phyloP scores from a whole-genome alignment of 192 early-diverging fungal species.

The Haplosporangium gracile region DNA sequence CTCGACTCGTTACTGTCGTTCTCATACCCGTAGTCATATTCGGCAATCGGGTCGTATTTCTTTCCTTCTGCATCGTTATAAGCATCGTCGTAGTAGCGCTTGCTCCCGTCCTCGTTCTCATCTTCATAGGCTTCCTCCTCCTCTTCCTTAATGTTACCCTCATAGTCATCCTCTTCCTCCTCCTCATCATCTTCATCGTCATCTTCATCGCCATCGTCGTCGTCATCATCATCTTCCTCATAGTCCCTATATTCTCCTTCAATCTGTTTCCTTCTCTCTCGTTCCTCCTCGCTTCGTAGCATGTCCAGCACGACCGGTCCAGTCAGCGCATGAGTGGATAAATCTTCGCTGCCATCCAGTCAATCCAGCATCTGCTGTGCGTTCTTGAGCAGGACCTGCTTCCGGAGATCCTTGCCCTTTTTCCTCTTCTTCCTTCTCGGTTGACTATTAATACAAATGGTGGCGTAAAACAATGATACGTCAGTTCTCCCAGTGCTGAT shows the following conservation, averaged over 20 bases:
- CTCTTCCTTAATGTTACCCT: constrained; percentile 2
- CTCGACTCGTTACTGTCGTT: neutral
- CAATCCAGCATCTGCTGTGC: constrained; percentile 46
- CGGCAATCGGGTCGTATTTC: constrained; percentile 9
- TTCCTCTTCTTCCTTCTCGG: constrained; percentile 55
- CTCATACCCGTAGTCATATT: neutral
- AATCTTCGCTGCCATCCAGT: constrained; percentile 36
- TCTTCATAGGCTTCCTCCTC: neutral
- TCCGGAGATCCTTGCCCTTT: constrained; percentile 51
- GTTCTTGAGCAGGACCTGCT: constrained; percentile 53
- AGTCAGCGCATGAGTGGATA: neutral
- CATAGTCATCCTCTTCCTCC: constrained; percentile 11
- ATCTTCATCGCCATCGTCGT: neutral
- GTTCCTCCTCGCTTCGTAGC: constrained; percentile 19
- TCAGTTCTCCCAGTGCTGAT: no score
- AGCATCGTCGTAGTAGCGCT: neutral
- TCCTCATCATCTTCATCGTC: constrained; percentile 2
- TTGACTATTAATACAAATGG: constrained; percentile 6
- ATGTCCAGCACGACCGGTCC: neutral
- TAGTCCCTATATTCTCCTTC: neutral
- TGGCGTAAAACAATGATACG: no score
- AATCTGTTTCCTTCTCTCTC: constrained; percentile 4
- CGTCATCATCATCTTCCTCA: neutral
- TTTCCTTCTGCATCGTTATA: neutral
- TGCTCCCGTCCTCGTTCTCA: neutral